A percentile compares a stretch with the other conserved stretches of the same genome.
Evolutionary conservation across 257 asterid species (phyloP).

Genomic region (Primulina tabacum): DNA sequence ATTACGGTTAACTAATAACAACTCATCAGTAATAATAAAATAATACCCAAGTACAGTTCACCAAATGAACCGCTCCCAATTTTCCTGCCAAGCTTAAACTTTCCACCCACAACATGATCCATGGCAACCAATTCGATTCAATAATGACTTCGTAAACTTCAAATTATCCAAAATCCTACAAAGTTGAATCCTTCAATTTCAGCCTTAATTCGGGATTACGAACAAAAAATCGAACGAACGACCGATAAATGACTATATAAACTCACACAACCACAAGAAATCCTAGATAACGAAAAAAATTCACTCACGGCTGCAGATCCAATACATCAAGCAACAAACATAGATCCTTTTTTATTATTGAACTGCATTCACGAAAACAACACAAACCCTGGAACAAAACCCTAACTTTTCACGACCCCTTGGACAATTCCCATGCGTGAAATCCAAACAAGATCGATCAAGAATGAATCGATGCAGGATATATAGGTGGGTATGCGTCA

Average conservation of each 20-base stretch:
- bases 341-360: not conserved
- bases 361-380: not conserved
- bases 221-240: not conserved
- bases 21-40: not conserved
- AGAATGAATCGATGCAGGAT: not conserved
- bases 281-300: not conserved
- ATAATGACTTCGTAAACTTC: not conserved
- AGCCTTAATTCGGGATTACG: not conserved
- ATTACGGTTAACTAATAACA: not conserved
- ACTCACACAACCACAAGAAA: not conserved
- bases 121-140: slow-evolving; percentile 25
- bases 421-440: not conserved
- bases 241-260: not conserved
- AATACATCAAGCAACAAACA: not conserved
- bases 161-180: not conserved
- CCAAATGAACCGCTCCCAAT: slow-evolving; percentile 99
- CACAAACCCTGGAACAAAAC: not conserved
- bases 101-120: slow-evolving; percentile 91
- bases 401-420: not conserved
- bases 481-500: not conserved
- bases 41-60: slow-evolving; percentile 86
- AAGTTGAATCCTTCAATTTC: not conserved
- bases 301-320: not conserved
- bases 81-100: slow-evolving; percentile 94
- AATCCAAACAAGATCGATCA: not conserved